phyloP scores from a whole-genome alignment of 1,139 yeast species.

The Suhomyces atakaporum region DNA sequence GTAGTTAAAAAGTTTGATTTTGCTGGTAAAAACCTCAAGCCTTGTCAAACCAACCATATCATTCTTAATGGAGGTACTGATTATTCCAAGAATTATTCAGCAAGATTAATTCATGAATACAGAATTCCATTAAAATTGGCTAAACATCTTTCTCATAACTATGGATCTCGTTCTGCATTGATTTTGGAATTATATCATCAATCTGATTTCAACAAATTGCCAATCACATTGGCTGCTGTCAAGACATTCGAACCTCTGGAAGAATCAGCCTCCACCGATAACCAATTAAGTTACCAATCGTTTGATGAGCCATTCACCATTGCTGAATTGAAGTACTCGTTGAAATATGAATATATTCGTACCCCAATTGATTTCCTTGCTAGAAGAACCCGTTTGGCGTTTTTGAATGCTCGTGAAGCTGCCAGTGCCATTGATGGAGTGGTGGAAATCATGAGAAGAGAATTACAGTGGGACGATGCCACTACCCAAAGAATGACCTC shows the following conservation, averaged over 20 bases:
- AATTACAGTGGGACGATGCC: constrained; percentile 69
- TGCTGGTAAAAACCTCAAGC: constrained; percentile 30
- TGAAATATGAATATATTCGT: constrained; percentile 81
- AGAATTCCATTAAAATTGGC: constrained; percentile 75
- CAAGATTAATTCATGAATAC: constrained; percentile 81
- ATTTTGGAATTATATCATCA: constrained; percentile 64
- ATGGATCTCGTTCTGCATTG: constrained; percentile 87
- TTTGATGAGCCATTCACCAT: constrained; percentile 88
- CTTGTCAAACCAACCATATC: constrained; percentile 65
- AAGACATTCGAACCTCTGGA: constrained; percentile 38
- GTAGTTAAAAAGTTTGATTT: constrained; percentile 57
- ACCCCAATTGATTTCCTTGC: constrained; percentile 90
- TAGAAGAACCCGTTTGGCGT: constrained; percentile 92
- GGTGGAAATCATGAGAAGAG: constrained; percentile 80
- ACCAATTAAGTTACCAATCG: constrained; percentile 47
- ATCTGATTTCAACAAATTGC: constrained; percentile 58
- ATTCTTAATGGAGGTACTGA: constrained; percentile 77
- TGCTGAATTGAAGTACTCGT: constrained; percentile 85
- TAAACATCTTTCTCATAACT: constrained; percentile 78
- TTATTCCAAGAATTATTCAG: constrained; percentile 65
- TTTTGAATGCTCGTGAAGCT: constrained; percentile 87
- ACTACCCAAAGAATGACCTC: constrained; percentile 58
- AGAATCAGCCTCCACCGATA: constrained; percentile 32
- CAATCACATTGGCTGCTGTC: constrained; percentile 58
- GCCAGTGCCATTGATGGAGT: constrained; percentile 80